Conservation (phyloP, 164 flowering plant genomes). For the Magnolia kwangsiensis region DNA sequence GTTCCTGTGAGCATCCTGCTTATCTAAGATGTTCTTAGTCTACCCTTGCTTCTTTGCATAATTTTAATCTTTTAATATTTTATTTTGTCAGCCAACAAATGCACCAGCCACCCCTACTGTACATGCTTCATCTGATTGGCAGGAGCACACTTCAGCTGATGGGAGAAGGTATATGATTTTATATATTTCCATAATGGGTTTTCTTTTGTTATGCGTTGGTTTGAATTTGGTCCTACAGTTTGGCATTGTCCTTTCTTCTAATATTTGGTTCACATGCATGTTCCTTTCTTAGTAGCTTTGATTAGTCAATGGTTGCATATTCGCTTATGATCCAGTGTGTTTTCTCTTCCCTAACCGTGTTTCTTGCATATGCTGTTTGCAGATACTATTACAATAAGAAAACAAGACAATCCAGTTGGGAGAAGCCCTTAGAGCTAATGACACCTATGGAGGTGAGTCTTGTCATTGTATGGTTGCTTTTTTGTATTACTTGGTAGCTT, state of each 20-base stretch:
- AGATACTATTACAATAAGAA: constrained; percentile 91
- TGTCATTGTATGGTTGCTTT: not conserved
- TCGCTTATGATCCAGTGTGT: not conserved
- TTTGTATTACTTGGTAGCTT: constrained; percentile 8
- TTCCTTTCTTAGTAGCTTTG: too few relatives aligned
- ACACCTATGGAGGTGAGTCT: constrained; percentile 87
- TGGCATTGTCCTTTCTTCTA: not conserved
- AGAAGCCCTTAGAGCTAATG: constrained; percentile 61
- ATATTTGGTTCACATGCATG: not conserved
- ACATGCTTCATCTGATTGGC: constrained; percentile 84
- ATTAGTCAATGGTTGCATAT: not conserved
- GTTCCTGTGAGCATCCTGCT: constrained; percentile 31
- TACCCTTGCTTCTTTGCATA: not conserved
- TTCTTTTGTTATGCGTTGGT: not conserved
- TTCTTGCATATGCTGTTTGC: constrained; percentile 5
- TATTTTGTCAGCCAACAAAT: constrained; percentile 30
- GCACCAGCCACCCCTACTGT: constrained; percentile 28
- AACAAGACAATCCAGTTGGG: constrained; percentile 71
- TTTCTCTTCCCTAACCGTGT: not conserved
- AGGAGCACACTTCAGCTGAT: constrained; percentile 82
- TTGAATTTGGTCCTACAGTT: too few relatives aligned
- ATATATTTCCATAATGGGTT: not conserved
- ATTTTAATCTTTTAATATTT: not conserved
- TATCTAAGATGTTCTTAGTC: not conserved
- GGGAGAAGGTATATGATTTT: constrained; percentile 66